Percentiles rank a stretch among this genome's conserved stretches.
Conservation (phyloP, 176 grass and related monocot genomes). For the Eragrostis curvula region DNA sequence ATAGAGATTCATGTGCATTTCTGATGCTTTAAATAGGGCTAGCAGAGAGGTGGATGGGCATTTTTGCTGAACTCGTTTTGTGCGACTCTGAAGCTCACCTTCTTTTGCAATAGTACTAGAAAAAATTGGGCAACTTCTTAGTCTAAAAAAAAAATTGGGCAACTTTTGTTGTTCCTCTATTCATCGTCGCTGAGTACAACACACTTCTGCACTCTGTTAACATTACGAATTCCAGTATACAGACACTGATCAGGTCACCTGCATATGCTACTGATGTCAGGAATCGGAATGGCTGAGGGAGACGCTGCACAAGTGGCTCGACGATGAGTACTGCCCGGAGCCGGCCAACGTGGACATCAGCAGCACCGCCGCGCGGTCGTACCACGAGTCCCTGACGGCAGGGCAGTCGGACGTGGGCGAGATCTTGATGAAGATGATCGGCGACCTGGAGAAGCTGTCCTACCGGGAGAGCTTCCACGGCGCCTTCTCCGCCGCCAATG, state of each 20-base stretch:
- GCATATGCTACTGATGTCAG: slow-evolving; percentile 27
- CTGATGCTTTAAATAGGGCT: neutral
- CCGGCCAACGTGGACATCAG: slow-evolving; percentile 88
- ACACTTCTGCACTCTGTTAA: neutral
- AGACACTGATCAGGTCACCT: neutral
- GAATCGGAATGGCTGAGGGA: slow-evolving; percentile 92
- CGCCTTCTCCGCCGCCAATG: slow-evolving; percentile 82
- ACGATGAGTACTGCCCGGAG: slow-evolving; percentile 87
- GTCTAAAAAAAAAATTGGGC: too few species aligned
- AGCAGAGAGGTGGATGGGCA: neutral
- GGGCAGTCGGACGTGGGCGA: slow-evolving; percentile 74
- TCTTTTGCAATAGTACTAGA: neutral
- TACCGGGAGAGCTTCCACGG: slow-evolving; percentile 88
- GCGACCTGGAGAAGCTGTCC: slow-evolving; percentile 72
- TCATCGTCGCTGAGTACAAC: too few species aligned
- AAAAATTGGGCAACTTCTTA: too few species aligned
- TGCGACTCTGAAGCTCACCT: neutral
- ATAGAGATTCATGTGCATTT: neutral
- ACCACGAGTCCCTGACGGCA: slow-evolving; percentile 56
- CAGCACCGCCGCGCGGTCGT: slow-evolving; percentile 66
- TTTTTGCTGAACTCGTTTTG: neutral
- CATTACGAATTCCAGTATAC: neutral
- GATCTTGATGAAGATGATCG: slow-evolving; percentile 78
- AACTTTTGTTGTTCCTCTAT: too few species aligned
- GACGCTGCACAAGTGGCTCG: slow-evolving; percentile 84